Evolutionary conservation across 2,329 filamentous ascomycete genomes (phyloP).

Genomic region (Cladophialophora chaetospira): DNA sequence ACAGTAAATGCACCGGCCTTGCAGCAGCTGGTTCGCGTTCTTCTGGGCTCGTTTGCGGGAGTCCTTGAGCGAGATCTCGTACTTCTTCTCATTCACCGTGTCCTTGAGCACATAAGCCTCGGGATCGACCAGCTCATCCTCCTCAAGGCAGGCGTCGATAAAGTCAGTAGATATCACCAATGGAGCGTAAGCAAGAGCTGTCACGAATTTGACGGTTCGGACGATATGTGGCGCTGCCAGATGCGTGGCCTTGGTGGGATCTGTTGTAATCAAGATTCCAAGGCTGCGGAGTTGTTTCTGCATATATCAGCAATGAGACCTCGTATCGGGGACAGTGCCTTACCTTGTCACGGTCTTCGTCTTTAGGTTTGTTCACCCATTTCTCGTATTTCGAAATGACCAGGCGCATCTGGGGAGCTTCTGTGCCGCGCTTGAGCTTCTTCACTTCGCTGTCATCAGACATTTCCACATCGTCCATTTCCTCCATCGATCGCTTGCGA

Average conservation of each 20-base stretch:
- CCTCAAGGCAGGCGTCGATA: slow-evolving; percentile 73
- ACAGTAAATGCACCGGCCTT: slow-evolving; percentile 79
- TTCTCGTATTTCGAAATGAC: slow-evolving; percentile 80
- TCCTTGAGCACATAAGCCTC: slow-evolving; percentile 71
- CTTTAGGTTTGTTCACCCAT: slow-evolving; percentile 73
- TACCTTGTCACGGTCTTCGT: slow-evolving; percentile 80
- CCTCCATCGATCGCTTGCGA: slow-evolving; percentile 50
- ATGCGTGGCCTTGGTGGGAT: slow-evolving; percentile 76
- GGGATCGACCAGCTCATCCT: slow-evolving; percentile 64
- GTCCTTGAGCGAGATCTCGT: slow-evolving; percentile 68
- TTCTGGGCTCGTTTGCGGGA: slow-evolving; percentile 70
- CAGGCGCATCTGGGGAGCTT: slow-evolving; percentile 71
- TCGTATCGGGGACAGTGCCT: slow-evolving; percentile 39
- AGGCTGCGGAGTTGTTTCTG: slow-evolving; percentile 79
- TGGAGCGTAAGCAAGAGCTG: slow-evolving; percentile 78
- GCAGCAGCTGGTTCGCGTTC: slow-evolving; percentile 75
- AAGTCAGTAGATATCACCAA: slow-evolving; percentile 75
- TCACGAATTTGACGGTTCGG: slow-evolving; percentile 91
- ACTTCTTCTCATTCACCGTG: slow-evolving; percentile 69
- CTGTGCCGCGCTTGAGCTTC: slow-evolving; percentile 50
- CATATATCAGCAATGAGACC: too few species aligned
- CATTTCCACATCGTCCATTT: slow-evolving; percentile 33
- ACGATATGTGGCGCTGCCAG: slow-evolving; percentile 84
- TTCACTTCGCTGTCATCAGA: slow-evolving; percentile 55
- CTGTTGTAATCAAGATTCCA: slow-evolving; percentile 77